These are phyloP conservation scores for Abrus pulchellus DNA, from an alignment of 306 rosid species.

Conservation along the genomic window DNA sequence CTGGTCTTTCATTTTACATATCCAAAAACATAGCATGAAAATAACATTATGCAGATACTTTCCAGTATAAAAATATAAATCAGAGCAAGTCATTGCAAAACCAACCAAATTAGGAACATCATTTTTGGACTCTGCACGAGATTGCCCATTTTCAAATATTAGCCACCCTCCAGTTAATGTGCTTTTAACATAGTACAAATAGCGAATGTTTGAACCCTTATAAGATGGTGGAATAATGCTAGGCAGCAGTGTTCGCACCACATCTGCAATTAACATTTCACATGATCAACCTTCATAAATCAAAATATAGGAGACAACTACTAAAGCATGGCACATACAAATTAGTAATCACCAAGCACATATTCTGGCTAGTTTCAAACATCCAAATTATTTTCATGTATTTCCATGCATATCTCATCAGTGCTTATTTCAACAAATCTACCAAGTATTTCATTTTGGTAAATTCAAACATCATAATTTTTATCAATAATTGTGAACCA, in stretches of 20 bases:
- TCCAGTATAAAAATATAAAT: slow-evolving; percentile 17
- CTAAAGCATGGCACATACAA: slow-evolving; percentile 18
- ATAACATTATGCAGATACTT: slow-evolving; percentile 17
- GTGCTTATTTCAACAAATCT: not conserved
- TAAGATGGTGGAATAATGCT: slow-evolving; percentile 87
- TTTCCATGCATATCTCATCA: not conserved
- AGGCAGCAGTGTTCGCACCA: slow-evolving; percentile 73
- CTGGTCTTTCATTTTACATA: slow-evolving; percentile 31
- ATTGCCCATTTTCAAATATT: slow-evolving; percentile 79
- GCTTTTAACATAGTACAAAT: slow-evolving; percentile 82
- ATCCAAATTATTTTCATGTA: not conserved
- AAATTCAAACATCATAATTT: not conserved
- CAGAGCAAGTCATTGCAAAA: slow-evolving; percentile 52
- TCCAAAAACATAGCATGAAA: slow-evolving; percentile 37
- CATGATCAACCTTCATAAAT: slow-evolving; percentile 25
- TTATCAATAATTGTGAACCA: not conserved
- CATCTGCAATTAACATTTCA: slow-evolving; percentile 64
- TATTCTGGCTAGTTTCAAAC: not conserved
- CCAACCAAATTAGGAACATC: slow-evolving; percentile 82
- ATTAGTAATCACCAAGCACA: slow-evolving; percentile 26
- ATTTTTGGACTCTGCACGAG: slow-evolving; percentile 69
- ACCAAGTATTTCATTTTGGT: not conserved
- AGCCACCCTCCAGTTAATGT: slow-evolving; percentile 83
- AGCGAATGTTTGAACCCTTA: slow-evolving; percentile 95
- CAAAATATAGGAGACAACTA: slow-evolving; percentile 11